Evolutionary conservation across 805 yeast genomes (phyloP).

Genomic region (Wickerhamiella hasegawae): DNA sequence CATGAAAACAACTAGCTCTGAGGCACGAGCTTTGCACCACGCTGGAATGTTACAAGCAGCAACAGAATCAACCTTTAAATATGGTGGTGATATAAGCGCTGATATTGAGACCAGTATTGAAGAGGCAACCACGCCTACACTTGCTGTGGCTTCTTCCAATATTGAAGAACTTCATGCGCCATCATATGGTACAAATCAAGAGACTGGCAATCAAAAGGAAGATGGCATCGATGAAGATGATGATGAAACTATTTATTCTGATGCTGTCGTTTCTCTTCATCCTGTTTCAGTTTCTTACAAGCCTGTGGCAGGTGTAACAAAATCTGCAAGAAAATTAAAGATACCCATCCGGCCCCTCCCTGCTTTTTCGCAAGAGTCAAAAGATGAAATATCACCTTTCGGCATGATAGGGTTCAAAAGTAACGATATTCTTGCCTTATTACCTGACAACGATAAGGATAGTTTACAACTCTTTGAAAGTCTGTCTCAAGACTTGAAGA

Average conservation of each 20-base stretch:
- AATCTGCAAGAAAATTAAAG: conserved; percentile 2
- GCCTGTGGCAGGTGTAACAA: conserved; percentile 1
- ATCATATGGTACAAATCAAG: neutral
- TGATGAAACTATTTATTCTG: neutral
- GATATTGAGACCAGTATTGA: neutral
- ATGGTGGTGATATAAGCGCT: too few species aligned
- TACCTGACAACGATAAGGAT: conserved; percentile 1
- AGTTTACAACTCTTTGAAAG: conserved; percentile 7
- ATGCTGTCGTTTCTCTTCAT: conserved; percentile 2
- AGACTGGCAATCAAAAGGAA: neutral
- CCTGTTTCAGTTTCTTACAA: conserved; percentile 4
- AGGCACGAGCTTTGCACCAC: conserved; percentile 1
- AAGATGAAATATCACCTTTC: neutral
- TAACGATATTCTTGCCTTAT: too few species aligned
- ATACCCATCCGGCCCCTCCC: conserved; percentile 1
- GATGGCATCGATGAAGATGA: conserved; percentile 1
- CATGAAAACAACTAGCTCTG: neutral
- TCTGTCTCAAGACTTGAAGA: conserved; percentile 9
- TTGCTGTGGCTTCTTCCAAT: neutral
- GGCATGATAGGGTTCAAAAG: too few species aligned
- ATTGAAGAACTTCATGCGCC: neutral
- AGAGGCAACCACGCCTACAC: neutral
- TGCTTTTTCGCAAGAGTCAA: neutral
- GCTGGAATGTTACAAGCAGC: neutral
- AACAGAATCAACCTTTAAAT: too few species aligned